Percentiles rank a stretch among this genome's conserved stretches.
These are phyloP conservation scores for Epichloe sibirici DNA, from an alignment of 2,329 filamentous ascomycete species.

Conservation along the genomic window DNA sequence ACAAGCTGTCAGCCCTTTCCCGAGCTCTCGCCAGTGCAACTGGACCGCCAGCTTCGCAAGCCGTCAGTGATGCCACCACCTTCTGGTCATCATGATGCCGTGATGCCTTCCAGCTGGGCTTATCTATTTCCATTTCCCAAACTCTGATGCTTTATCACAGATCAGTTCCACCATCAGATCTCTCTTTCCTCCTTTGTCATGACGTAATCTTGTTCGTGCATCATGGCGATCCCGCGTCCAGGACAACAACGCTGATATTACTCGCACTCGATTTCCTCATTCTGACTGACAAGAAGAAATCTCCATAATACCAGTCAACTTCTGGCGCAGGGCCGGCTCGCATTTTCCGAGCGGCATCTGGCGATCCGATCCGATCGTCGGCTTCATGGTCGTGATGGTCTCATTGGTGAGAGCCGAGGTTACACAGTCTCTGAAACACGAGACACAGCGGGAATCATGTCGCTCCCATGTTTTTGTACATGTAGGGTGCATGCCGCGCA, in stretches of 20 bases:
- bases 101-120: too few species aligned
- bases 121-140: too few species aligned
- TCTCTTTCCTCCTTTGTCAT: too few species aligned
- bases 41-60: neutral
- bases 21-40: neutral
- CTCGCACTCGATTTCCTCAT: too few species aligned
- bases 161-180: too few species aligned
- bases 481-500: too few species aligned
- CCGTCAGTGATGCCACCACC: neutral
- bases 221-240: neutral
- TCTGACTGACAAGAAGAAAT: too few species aligned
- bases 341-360: neutral
- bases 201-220: neutral
- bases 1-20: neutral
- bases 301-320: too few species aligned
- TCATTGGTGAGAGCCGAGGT: neutral
- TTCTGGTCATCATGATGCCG: neutral
- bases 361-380: neutral
- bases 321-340: too few species aligned
- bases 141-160: too few species aligned
- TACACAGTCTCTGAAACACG: neutral
- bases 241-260: neutral
- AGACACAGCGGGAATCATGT: too few species aligned
- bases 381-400: neutral
- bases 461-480: too few species aligned